Conservation (phyloP, 345 rosid genomes). For the Pugionium dolabratum region DNA sequence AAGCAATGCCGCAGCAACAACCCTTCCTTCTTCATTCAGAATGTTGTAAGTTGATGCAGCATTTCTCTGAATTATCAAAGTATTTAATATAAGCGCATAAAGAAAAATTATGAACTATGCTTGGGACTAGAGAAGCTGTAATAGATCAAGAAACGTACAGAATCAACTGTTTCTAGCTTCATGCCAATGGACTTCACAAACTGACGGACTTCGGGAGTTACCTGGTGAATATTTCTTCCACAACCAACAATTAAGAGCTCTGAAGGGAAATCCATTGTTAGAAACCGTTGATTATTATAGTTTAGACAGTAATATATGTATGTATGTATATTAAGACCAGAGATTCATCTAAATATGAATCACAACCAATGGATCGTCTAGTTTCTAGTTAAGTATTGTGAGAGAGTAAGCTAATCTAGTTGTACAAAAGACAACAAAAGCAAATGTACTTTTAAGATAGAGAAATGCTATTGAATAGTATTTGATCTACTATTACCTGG, state of each 20-base stretch:
- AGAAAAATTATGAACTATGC: background rate
- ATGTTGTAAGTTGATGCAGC: constrained; percentile 91
- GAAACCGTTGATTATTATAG: too few species aligned
- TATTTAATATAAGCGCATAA: background rate
- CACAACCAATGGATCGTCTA: background rate
- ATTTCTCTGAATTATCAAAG: constrained; percentile 59
- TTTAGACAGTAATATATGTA: too few species aligned
- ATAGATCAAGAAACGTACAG: constrained; percentile 49
- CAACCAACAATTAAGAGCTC: constrained; percentile 86
- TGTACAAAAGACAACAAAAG: background rate
- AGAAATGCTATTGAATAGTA: background rate
- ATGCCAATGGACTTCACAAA: constrained; percentile 76
- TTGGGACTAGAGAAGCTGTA: background rate
- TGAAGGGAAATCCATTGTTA: constrained; percentile 21
- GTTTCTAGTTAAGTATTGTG: background rate
- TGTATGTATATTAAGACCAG: background rate
- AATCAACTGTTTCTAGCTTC: constrained; percentile 84
- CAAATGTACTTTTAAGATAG: background rate
- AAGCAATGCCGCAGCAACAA: constrained; percentile 84
- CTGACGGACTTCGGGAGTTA: constrained; percentile 58
- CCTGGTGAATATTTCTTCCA: constrained; percentile 65
- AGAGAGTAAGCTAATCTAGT: background rate
- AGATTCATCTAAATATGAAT: background rate
- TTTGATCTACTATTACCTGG: constrained; percentile 58
- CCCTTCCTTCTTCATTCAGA: constrained; percentile 91